These are phyloP conservation scores for Ottelia alismoides DNA, from an alignment of 106 monocot species.

Conservation along the genomic window DNA sequence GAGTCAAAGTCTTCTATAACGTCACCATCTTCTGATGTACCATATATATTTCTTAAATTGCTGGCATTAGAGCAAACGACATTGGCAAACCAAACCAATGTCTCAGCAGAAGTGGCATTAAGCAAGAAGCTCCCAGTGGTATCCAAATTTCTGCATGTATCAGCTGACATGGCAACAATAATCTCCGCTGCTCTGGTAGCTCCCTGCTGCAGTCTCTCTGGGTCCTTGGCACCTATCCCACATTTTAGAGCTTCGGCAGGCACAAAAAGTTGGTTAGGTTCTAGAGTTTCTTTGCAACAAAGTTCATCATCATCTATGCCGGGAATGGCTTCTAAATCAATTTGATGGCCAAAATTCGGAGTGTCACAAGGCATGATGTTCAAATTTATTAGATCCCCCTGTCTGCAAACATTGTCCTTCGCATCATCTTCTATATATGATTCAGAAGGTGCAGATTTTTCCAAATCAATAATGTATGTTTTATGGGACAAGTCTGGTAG, in stretches of 20 bases:
- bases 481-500: too few species aligned
- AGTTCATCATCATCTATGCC: neutral
- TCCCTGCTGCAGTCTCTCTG: conserved; percentile 7
- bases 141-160: neutral
- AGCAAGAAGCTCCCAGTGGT: neutral
- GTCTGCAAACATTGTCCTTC: too few species aligned
- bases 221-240: neutral
- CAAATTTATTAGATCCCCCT: too few species aligned
- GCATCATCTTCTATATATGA: too few species aligned
- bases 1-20: conserved; percentile 1
- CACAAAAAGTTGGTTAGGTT: neutral
- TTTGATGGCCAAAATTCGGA: too few species aligned
- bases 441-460: too few species aligned
- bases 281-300: neutral
- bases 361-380: too few species aligned
- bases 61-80: conserved; percentile 5
- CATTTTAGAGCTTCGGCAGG: neutral
- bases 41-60: neutral
- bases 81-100: conserved; percentile 23
- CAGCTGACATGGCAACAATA: conserved; percentile 35
- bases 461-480: too few species aligned
- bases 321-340: neutral
- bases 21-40: neutral
- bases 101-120: neutral
- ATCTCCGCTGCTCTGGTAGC: conserved; percentile 34